phyloP scores from a whole-genome alignment of 257 asterid species.

The Jaltomata sinuosa region DNA sequence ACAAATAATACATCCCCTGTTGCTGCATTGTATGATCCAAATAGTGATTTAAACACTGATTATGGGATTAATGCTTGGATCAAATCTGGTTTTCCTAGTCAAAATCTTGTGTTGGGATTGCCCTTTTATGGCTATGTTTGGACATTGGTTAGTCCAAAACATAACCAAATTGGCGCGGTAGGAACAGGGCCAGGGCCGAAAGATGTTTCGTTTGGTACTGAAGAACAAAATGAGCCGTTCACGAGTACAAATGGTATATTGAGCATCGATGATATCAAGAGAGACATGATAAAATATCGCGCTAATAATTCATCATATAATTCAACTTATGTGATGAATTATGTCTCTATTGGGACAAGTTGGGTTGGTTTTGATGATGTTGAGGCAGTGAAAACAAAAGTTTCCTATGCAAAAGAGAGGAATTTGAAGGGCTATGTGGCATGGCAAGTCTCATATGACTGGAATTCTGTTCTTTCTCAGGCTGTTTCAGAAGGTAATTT shows the following conservation, averaged over 20 bases:
- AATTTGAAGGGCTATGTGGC: neutral
- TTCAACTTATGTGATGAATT: slow-evolving; percentile 11
- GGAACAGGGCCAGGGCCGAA: neutral
- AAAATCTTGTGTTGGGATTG: neutral
- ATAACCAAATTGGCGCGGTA: neutral
- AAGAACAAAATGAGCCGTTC: neutral
- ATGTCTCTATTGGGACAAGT: neutral
- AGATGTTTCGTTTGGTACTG: neutral
- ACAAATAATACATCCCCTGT: neutral
- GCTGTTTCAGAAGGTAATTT: neutral
- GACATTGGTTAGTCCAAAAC: neutral
- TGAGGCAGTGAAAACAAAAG: slow-evolving; percentile 10
- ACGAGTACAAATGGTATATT: neutral
- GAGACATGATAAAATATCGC: neutral
- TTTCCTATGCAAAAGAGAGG: slow-evolving; percentile 13
- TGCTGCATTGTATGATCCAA: neutral
- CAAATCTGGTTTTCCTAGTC: neutral
- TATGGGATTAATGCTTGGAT: neutral
- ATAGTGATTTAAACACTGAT: neutral
- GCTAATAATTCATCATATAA: neutral
- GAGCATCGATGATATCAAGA: neutral
- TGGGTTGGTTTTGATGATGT: slow-evolving; percentile 19
- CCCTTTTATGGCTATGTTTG: neutral
- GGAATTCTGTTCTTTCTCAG: slow-evolving; percentile 9
- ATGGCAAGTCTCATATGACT: slow-evolving; percentile 6